These are phyloP conservation scores for Capronia americana DNA, from an alignment of 2,329 filamentous ascomycete genomes.

Conservation along the genomic window DNA sequence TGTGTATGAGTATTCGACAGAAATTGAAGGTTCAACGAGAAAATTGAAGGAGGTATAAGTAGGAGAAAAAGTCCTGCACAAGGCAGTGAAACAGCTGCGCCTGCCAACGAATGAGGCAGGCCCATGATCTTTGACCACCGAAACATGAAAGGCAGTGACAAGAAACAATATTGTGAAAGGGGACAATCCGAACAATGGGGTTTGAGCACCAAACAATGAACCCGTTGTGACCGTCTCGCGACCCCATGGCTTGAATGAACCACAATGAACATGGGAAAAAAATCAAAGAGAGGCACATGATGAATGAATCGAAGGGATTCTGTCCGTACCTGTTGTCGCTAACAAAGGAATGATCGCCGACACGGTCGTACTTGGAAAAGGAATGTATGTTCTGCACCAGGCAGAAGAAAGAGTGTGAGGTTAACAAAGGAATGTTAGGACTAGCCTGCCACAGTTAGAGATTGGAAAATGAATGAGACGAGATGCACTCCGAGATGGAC, in stretches of 20 bases:
- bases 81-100: not conserved
- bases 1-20: constrained; percentile 1
- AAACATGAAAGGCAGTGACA: not conserved
- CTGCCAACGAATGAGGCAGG: not conserved
- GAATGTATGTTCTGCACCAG: constrained; percentile 38
- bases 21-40: not conserved
- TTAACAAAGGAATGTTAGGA: constrained; percentile 35
- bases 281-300: not conserved
- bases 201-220: not conserved
- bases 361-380: constrained; percentile 17
- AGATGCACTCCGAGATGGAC: constrained; percentile 19
- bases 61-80: not conserved
- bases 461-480: constrained; percentile 19
- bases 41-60: not conserved
- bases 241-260: not conserved
- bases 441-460: constrained; percentile 30
- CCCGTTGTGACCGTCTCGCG: not conserved
- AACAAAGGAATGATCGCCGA: constrained; percentile 22
- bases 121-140: not conserved
- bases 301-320: not conserved
- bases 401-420: constrained; percentile 34
- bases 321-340: constrained; percentile 14
- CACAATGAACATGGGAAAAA: not conserved
- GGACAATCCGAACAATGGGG: not conserved
- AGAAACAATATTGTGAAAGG: not conserved